Evolutionary conservation across 1,284 basidiomycete genomes (phyloP), one percentile per base, ranked within the genome.

Genomic region (Afroboletus lepidellus): DNA sequence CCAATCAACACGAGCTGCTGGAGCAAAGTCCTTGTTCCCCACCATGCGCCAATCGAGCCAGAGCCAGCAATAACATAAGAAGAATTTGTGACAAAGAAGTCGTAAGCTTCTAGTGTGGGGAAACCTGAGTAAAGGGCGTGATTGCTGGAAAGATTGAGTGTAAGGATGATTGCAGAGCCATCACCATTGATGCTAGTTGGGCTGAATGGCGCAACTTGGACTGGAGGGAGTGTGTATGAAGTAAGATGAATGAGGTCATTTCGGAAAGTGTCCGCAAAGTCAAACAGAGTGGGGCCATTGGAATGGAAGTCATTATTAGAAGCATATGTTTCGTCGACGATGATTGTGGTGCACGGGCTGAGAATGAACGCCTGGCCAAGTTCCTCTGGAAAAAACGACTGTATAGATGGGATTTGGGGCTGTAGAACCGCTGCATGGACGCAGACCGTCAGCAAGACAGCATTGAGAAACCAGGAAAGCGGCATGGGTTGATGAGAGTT

Each of bases 1-100:
- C 44, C 57, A 16, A 60, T 59, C 41, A 71, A 45, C 13, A 57
- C 62, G 8, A 66, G 60, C 48, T 74, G 69, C 53, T 73, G 72
- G 32, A 74, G 39, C n/a, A 74, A 46, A 13, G 73, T 69, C 39
- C 72, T 62, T 12, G 71, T 71, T 57, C 72, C 73, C 72, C 73
- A 72, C 69, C 72, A 74, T 4, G 53, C 59, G 11, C 72, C 73
- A 30, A 69, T 63, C 11, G 67, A 18, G 29, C 60, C 69, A 8
- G 61, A 58, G 15, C 68, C 70, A 33, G 58, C 61, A 54, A 73
- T 72, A 2, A 62, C 52, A 45, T 65, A 70, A 0, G 59, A 53
- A 5, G 53, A 50, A n/a, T 50, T 52, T 11, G 63, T 62, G 30
- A 72, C 57, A 6, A 45, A 34, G 48, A 73, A 67, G 36, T 69